A percentile compares a stretch with the other conserved stretches of the same genome.
Evolutionary conservation across 768 basidiomycete genomes (phyloP).

Genomic region (Rhodotorula babjevae): DNA sequence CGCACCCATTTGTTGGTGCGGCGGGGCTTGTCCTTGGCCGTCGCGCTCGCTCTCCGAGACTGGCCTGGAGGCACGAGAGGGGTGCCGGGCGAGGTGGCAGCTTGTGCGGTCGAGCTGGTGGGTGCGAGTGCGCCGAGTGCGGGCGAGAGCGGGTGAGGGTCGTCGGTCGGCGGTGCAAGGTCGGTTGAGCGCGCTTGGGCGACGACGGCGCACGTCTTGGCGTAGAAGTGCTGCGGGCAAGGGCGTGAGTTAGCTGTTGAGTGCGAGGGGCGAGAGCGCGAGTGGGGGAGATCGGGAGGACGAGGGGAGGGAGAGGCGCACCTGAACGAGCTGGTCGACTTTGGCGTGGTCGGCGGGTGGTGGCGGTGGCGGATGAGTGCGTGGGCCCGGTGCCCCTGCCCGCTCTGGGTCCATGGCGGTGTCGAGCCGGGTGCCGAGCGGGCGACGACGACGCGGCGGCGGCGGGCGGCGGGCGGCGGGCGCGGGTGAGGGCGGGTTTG

Average conservation of each 20-base stretch:
- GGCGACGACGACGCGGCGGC: no score
- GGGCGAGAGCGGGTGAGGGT: background rate
- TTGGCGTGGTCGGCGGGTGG: slow-evolving; percentile 4
- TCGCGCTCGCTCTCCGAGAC: background rate
- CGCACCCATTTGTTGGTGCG: slow-evolving; percentile 40
- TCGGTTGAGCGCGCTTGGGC: slow-evolving; percentile 36
- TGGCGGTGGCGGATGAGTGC: no score
- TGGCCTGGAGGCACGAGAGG: no score
- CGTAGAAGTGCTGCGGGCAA: slow-evolving; percentile 38
- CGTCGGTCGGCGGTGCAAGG: background rate
- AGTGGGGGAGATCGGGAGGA: background rate
- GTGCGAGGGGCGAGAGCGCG: background rate
- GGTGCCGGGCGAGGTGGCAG: background rate
- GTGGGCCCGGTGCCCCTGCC: no score
- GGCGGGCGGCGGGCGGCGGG: no score
- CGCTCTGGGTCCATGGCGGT: no score
- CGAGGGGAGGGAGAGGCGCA: background rate
- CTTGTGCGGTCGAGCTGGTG: background rate
- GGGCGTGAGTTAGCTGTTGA: background rate
- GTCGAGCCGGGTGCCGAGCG: no score
- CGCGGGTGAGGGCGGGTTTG: no score
- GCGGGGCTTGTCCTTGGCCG: background rate
- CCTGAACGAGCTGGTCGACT: slow-evolving; percentile 38
- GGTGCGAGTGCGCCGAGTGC: background rate
- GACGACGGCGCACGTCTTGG: slow-evolving; percentile 40